Evolutionary conservation across 2,329 filamentous ascomycete genomes (phyloP).

Genomic region (Aphanoascus verrucosus): DNA sequence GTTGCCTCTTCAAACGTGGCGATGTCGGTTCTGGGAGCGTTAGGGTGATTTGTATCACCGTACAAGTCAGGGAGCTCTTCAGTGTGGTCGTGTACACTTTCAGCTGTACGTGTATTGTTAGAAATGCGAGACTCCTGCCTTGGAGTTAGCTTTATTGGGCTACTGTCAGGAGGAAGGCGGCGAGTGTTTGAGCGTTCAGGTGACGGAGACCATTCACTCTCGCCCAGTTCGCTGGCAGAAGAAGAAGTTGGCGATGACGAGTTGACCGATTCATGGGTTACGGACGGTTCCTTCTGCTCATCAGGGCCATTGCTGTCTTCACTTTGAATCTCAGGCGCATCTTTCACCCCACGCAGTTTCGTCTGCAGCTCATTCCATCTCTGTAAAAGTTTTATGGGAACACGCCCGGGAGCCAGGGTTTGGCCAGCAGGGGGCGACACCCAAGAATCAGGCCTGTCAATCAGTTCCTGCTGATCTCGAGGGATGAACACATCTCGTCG

Average conservation of each 20-base stretch:
- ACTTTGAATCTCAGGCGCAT: not conserved
- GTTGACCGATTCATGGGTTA: not conserved
- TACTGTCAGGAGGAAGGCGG: conserved; percentile 25
- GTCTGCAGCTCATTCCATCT: conserved; percentile 28
- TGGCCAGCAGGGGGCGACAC: conserved; percentile 27
- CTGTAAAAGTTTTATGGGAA: conserved; percentile 27
- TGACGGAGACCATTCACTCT: not conserved
- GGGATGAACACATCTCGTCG: conserved; percentile 38
- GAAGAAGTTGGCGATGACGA: not conserved
- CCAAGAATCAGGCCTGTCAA: conserved; percentile 37
- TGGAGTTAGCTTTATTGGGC: conserved; percentile 13
- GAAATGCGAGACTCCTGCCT: not conserved
- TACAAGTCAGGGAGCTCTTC: not conserved
- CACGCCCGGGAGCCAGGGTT: conserved; percentile 23
- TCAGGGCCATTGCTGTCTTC: not conserved
- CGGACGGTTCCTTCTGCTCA: not conserved
- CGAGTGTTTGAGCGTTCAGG: conserved; percentile 3
- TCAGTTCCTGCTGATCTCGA: conserved; percentile 40
- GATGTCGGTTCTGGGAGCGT: not conserved
- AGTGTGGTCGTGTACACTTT: not conserved
- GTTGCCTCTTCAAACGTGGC: no score
- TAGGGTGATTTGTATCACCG: not conserved
- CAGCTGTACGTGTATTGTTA: not conserved
- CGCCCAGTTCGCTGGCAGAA: not conserved
- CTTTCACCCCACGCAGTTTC: not conserved